A percentile compares a stretch with the other conserved stretches of the same genome.
Evolutionary conservation across 2,329 filamentous ascomycete genomes (phyloP).

Genomic region (Gnomoniopsis smithogilvyi): DNA sequence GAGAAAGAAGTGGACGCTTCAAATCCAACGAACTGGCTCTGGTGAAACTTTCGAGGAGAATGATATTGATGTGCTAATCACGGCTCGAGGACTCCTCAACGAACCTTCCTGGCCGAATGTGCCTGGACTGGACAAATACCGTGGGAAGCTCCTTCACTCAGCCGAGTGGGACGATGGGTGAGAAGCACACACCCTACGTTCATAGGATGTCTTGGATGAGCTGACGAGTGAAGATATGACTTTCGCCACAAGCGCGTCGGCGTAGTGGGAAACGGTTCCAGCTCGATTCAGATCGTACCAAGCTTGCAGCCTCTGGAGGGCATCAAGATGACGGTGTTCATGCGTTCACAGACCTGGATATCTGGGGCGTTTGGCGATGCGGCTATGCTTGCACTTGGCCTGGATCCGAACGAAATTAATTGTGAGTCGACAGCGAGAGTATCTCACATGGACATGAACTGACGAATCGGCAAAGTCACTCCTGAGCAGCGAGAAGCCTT

Average conservation of each 20-base stretch:
- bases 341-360: constrained; percentile 48
- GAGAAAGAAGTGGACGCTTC: constrained; percentile 37
- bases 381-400: constrained; percentile 39
- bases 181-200: constrained; percentile 5
- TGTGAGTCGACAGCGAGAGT: constrained; percentile 29
- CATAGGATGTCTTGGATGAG: background rate
- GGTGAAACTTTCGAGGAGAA: constrained; percentile 36
- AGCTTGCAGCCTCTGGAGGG: constrained; percentile 42
- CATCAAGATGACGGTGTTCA: constrained; percentile 40
- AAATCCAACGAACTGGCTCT: constrained; percentile 31
- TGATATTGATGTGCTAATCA: constrained; percentile 35
- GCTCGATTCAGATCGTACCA: constrained; percentile 51
- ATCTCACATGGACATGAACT: background rate
- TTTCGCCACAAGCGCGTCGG: constrained; percentile 46
- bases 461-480: constrained; percentile 28
- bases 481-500: constrained; percentile 36
- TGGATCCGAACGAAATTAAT: constrained; percentile 34
- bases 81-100: constrained; percentile 40
- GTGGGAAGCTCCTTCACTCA: constrained; percentile 43
- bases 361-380: constrained; percentile 43
- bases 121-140: constrained; percentile 36
- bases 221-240: constrained; percentile 34
- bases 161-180: constrained; percentile 40
- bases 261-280: constrained; percentile 51
- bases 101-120: constrained; percentile 42